phyloP scores from a whole-genome alignment of 169 alveolate species.

The Eimeria brunetti region DNA sequence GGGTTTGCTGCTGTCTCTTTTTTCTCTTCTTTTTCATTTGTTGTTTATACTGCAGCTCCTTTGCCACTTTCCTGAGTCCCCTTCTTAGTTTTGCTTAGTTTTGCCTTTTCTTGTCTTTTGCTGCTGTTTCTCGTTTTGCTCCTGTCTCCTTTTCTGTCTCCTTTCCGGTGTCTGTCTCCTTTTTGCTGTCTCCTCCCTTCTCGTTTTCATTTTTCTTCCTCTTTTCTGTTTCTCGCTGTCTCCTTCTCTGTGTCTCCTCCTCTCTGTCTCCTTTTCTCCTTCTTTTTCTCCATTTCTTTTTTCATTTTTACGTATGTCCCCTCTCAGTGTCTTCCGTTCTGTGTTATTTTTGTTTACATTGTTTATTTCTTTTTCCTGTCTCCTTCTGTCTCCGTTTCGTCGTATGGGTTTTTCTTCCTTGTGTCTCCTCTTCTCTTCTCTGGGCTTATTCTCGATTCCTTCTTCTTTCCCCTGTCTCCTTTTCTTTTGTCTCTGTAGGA shows the following conservation, averaged over 20 bases:
- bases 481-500: constrained; percentile 18
- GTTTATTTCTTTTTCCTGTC: background rate
- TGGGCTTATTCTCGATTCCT: background rate
- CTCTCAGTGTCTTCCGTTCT: background rate
- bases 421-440: background rate
- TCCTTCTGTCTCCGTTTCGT: background rate
- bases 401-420: background rate
- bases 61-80: background rate
- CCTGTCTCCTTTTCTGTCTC: background rate
- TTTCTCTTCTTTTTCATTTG: background rate
- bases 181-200: background rate
- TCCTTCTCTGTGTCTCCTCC: background rate
- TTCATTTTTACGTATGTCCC: background rate
- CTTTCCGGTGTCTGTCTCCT: background rate
- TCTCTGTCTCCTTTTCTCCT: background rate
- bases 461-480: background rate
- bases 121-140: background rate
- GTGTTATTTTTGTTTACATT: background rate
- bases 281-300: background rate
- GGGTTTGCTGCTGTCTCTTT: background rate
- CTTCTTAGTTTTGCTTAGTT: background rate
- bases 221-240: too few species aligned
- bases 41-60: background rate
- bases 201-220: background rate
- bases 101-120: background rate